Percentiles rank a stretch among this genome's conserved stretches.
phyloP scores from a whole-genome alignment of 768 basidiomycete species.

The Calocybe indica region DNA sequence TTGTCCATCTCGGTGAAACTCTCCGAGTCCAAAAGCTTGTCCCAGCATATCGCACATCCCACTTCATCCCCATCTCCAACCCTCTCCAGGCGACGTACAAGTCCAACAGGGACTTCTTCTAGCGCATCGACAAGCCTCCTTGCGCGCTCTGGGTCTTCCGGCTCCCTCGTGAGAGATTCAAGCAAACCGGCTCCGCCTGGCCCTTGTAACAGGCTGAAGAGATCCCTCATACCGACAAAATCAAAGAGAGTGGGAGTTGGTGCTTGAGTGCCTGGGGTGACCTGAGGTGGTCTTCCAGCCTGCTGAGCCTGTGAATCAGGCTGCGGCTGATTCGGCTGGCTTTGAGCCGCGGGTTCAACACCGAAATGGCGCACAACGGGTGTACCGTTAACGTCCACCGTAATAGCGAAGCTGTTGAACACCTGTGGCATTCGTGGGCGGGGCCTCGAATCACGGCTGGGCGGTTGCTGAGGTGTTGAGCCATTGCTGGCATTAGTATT shows the following conservation, averaged over 20 bases:
- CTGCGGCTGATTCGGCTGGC: neutral
- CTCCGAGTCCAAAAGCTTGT: constrained; percentile 48
- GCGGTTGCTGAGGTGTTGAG: too few relatives aligned
- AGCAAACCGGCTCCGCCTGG: constrained; percentile 12
- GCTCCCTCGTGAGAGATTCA: constrained; percentile 24
- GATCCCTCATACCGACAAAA: constrained; percentile 12
- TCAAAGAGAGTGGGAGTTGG: constrained; percentile 1
- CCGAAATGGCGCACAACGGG: constrained; percentile 8
- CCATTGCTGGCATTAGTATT: too few relatives aligned
- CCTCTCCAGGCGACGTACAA: constrained; percentile 60
- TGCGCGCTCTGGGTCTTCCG: constrained; percentile 66
- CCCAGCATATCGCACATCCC: constrained; percentile 77
- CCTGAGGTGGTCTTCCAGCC: neutral
- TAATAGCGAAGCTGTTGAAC: constrained; percentile 14
- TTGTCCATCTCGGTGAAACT: constrained; percentile 20
- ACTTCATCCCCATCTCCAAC: constrained; percentile 31
- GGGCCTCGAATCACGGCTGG: too few relatives aligned
- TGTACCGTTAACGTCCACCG: constrained; percentile 13
- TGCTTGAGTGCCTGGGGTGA: neutral
- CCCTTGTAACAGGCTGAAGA: constrained; percentile 1
- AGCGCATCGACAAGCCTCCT: constrained; percentile 56
- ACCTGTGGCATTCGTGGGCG: neutral
- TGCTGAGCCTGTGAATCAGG: neutral
- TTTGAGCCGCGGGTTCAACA: constrained; percentile 6
- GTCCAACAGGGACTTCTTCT: constrained; percentile 59